Evolutionary conservation across 106 monocot genomes (phyloP), one percentile per base, ranked within the genome.

Genomic region (Dendrobium huoshanense): DNA sequence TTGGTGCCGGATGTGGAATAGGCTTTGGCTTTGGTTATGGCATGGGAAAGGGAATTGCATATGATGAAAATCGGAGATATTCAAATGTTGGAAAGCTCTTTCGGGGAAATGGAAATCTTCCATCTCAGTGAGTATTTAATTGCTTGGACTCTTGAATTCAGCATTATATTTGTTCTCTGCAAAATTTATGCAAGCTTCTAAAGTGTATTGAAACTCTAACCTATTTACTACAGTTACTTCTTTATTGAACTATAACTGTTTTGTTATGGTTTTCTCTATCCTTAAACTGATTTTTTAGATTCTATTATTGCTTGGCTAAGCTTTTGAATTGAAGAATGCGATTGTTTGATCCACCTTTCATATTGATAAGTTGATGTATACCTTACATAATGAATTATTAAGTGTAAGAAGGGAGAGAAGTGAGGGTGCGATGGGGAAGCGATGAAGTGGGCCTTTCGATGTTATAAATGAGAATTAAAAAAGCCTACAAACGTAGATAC

Each of bases 11-110:
- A 65, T 93, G 93, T 76, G 93, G 93, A 75, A 79, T 93, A 75
- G 93, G 93, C 13, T 48, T 93, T 18, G 93, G 93, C 29, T 93
- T 93, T 80, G 93, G 93, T 20, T 93, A 93, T 82, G 93, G 93
- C 42, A 11, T 83, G 43, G 93, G 93, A 49, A 90, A 65, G 82
- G 93, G 93, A 74, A 76, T 93, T 80, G 93, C 90, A 31, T 87
- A 88, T 85, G 90, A 93, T 87, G 90, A 93, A 40, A 85, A 77
- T 19, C 79, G 88, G 41, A 86, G 80, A 79, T 84, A 90, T 58
- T 73, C 90, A 22, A 93, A 93, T 84, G 81, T 93, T 55, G 90
- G 93, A 70, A 93, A 90, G 80, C 48, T 88, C 19, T 84, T 89
- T 58, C 83, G 49, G 19, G 45, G 29, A 51, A 19, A 73, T 17